Evolutionary conservation across 495 filamentous ascomycete genomes (phyloP), one percentile per base, ranked within the genome.

Genomic region (Neurospora sp.): DNA sequence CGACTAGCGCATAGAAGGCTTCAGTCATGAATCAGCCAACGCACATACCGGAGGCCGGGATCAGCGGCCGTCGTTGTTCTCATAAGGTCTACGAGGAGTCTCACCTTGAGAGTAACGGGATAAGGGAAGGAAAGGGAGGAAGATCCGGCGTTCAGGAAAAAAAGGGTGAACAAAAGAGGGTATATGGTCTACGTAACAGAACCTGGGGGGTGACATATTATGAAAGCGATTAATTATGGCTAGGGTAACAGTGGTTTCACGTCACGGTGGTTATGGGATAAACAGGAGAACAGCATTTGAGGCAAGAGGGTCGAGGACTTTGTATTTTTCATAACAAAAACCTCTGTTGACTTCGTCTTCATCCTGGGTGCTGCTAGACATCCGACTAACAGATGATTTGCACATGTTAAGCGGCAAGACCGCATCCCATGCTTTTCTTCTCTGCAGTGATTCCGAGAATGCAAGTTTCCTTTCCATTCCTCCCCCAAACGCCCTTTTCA

Each of bases 391-490:
- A 66, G 12, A 66, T 66, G 27, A 66, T 66, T 18, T 59, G 20
- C 5, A 10, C 48, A 59, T 12, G 48, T 14, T 27, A 12, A 59
- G 20, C 48, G 27, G 20, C 20, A 59, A 59, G 5, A 27, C 48
- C 22, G 2, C 48, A 59, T 46, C 22, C 70, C 70, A 39, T 39
- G 69, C 20, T 68, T 68, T 40, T 18, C 68, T 74, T 77, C 73
- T 68, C 35, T 44, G 38, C 75, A 75, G 73, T 75, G 46, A 68
- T 75, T 70, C 27, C 53, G 72, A 77, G 73, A 79, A 80, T 76
- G 76, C 75, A 77, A 74, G 75, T 78, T 79, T 79, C 78, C 77
- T 77, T 78, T 76, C 76, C 79, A 78, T 80, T 77, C 77, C 79
- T 74, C 72, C 79, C 76, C 79, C 79, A 72, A 72, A 75, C 72